phyloP scores from a whole-genome alignment of 495 filamentous ascomycete species.

The Neurospora africana region DNA sequence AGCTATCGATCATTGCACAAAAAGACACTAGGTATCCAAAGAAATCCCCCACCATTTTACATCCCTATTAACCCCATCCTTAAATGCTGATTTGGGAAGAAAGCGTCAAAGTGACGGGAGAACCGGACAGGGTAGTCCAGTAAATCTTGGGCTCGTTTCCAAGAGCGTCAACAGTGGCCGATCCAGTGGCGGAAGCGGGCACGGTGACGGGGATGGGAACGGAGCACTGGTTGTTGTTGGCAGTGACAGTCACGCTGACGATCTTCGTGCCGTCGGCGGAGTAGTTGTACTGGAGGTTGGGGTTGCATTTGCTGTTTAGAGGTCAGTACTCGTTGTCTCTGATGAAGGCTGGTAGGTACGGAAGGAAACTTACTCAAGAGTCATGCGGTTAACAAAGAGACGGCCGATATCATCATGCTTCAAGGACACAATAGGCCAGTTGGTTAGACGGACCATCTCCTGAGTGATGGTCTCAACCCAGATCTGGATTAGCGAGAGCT shows the following conservation, averaged over 20 bases:
- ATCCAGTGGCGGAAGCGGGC: constrained; percentile 30
- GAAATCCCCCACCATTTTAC: neutral
- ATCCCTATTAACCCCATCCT: neutral
- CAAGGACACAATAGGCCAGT: constrained; percentile 46
- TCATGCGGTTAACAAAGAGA: constrained; percentile 40
- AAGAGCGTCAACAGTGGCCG: constrained; percentile 41
- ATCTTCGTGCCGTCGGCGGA: constrained; percentile 30
- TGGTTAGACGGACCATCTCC: constrained; percentile 48
- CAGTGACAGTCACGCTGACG: constrained; percentile 40
- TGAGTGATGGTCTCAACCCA: constrained; percentile 50
- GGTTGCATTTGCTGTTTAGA: constrained; percentile 30
- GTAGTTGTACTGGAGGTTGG: constrained; percentile 37
- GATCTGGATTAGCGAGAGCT: constrained; percentile 47
- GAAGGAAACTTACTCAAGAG: constrained; percentile 32
- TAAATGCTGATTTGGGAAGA: neutral
- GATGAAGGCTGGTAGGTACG: too few relatives aligned
- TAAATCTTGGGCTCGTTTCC: constrained; percentile 50
- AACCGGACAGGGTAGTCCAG: constrained; percentile 46
- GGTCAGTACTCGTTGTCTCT: too few relatives aligned
- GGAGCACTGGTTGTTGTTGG: constrained; percentile 39
- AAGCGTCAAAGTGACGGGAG: constrained; percentile 41
- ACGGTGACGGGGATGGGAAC: constrained; percentile 48
- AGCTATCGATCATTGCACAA: neutral
- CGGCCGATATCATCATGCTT: constrained; percentile 48
- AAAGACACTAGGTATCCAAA: neutral